Percentiles rank a stretch among this genome's conserved stretches.
These are phyloP conservation scores for Closterium sp. DNA, from an alignment of 139 green algal genomes.

Conservation along the genomic window DNA sequence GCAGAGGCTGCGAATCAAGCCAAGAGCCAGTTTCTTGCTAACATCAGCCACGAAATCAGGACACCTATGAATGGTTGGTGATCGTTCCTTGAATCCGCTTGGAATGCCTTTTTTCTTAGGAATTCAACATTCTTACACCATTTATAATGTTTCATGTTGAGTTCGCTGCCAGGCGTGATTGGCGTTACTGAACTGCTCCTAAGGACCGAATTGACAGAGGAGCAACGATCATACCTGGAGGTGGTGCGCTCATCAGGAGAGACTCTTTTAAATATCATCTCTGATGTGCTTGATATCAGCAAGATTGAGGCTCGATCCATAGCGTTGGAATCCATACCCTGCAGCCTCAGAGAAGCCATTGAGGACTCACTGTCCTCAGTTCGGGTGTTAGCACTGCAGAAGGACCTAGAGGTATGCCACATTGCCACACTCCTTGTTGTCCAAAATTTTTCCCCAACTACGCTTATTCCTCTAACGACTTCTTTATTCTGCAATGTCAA, in stretches of 20 bases:
- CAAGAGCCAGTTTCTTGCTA: constrained; percentile 39
- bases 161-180: constrained; percentile 54
- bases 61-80: constrained; percentile 49
- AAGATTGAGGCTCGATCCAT: constrained; percentile 10
- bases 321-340: background rate
- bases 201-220: constrained; percentile 52
- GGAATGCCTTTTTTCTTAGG: no score
- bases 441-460: background rate
- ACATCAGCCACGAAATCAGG: constrained; percentile 29
- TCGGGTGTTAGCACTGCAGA: background rate
- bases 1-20: constrained; percentile 32
- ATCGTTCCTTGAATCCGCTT: background rate
- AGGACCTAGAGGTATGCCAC: background rate
- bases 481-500: background rate
- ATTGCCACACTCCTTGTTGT: background rate
- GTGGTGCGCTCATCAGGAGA: background rate
- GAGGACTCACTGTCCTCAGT: background rate
- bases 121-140: background rate
- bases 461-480: background rate
- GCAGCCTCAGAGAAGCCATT: background rate
- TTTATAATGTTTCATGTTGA: background rate
- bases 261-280: background rate
- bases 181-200: constrained; percentile 59
- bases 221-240: constrained; percentile 52
- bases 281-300: constrained; percentile 7